Percentiles rank a stretch among this genome's conserved stretches.
phyloP scores from a whole-genome alignment of 1,139 yeast genomes.

The Zhuliangozyma parablackwelliae region DNA sequence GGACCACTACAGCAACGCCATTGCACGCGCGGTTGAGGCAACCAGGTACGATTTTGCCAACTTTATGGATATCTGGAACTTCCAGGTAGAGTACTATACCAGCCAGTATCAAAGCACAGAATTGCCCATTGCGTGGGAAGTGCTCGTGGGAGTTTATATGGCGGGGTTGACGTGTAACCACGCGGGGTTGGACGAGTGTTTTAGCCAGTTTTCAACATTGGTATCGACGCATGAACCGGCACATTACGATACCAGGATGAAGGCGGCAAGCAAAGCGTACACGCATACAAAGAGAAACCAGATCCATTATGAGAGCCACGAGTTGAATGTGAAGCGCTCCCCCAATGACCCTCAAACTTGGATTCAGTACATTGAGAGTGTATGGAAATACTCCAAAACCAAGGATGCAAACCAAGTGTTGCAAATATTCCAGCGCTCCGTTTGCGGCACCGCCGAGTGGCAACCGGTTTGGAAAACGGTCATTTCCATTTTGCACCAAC shows the following conservation, averaged over 20 bases:
- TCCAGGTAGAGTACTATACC: slow-evolving; percentile 14
- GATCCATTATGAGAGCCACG: slow-evolving; percentile 25
- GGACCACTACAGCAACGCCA: neutral
- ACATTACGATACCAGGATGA: slow-evolving; percentile 38
- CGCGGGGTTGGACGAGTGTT: slow-evolving; percentile 35
- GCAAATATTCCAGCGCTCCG: slow-evolving; percentile 21
- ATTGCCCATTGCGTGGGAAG: slow-evolving; percentile 21
- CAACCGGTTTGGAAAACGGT: slow-evolving; percentile 28
- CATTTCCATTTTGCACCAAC: neutral
- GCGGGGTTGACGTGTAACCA: slow-evolving; percentile 16
- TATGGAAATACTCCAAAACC: slow-evolving; percentile 16
- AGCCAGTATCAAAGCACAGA: slow-evolving; percentile 10
- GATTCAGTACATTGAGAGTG: slow-evolving; percentile 28
- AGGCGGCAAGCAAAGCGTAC: slow-evolving; percentile 32
- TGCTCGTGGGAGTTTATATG: no score
- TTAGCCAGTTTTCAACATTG: slow-evolving; percentile 39
- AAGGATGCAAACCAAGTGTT: slow-evolving; percentile 11
- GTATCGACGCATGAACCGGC: slow-evolving; percentile 25
- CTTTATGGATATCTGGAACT: slow-evolving; percentile 34
- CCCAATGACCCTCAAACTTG: slow-evolving; percentile 20
- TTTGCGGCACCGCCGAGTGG: slow-evolving; percentile 12
- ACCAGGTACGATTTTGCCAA: slow-evolving; percentile 32
- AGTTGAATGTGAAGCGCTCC: slow-evolving; percentile 14
- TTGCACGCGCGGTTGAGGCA: slow-evolving; percentile 19
- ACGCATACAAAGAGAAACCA: slow-evolving; percentile 23